Base-by-base conservation (phyloP, 495 filamentous ascomycete species). In the Aspergillus cavernicola region DNA sequence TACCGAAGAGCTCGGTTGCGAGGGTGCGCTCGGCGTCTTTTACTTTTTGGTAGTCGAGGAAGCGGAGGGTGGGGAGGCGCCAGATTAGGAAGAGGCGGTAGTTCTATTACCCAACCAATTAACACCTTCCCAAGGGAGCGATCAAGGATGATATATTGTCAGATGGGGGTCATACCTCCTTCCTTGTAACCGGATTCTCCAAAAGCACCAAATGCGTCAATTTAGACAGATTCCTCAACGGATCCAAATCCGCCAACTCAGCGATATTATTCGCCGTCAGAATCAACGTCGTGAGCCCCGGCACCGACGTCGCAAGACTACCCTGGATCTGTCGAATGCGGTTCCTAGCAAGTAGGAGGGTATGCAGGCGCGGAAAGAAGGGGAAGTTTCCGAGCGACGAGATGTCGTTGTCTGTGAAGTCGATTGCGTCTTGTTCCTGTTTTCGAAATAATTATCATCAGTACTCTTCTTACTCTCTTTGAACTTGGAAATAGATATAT, bases 341-440 rank as follows among this genome's bases (percentile, higher is more conserved):
- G 69, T 99, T 99, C 47, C 91, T 84, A 37, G 92, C 91, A 19
- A 96, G 80, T 22, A 97, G 82, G 23, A 99, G 86, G 8, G 89
- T 92, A 41, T 78, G 82, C 53, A 97, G 75, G 39, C 95, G 87
- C 32, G 89, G 92, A 35, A 86, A 91, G 49, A 93, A 82, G n/a
- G 93, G 93, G 74, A 99, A 95, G 75, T 97, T 97, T 49, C 82
- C 83, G 46, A 99, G 80, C 29, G 84, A 73, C 45, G 87, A 83
- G 66, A 99, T 90, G 70, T 97, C 91, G 70, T 99, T 99, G 74
- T 99, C 93, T 63, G 95, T 97, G 63, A 99, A 85, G 71, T 99
- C 93, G 74, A 99, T 95, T 41, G 86, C 82, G 76, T 97, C 93
- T 80, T 96, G 90, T 55, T 85, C 80, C 80, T 86, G 63, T 6